These are phyloP conservation scores for Leishmania gerbilli DNA, from an alignment of 208 protist genomes.

Conservation along the genomic window DNA sequence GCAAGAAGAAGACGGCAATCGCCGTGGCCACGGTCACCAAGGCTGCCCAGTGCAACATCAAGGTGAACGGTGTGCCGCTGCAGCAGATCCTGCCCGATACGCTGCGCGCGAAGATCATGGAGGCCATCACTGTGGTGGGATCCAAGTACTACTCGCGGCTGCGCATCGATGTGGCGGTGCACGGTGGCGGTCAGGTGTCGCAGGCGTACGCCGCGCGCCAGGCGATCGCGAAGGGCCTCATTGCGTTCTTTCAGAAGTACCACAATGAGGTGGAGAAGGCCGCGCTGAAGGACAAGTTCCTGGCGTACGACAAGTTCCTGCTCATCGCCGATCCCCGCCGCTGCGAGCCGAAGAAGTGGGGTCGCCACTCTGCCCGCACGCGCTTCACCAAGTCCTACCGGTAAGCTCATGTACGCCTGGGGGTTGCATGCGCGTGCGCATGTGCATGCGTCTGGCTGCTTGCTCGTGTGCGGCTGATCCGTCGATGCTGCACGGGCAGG, in stretches of 20 bases:
- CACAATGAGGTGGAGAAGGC: slow-evolving; percentile 95
- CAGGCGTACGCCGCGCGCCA: slow-evolving; percentile 99
- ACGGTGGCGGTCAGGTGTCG: slow-evolving; percentile 98
- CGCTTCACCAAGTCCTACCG: slow-evolving; percentile 99
- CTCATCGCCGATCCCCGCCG: slow-evolving; percentile 99
- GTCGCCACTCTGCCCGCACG: slow-evolving; percentile 98
- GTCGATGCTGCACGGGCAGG: not conserved
- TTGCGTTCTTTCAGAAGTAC: slow-evolving; percentile 99
- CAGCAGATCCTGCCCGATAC: slow-evolving; percentile 97
- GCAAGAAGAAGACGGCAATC: slow-evolving; percentile 99
- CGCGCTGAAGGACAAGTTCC: slow-evolving; percentile 98
- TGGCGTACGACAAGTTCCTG: slow-evolving; percentile 98
- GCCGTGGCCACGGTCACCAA: slow-evolving; percentile 98
- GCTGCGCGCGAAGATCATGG: slow-evolving; percentile 98
- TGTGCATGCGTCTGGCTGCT: not conserved
- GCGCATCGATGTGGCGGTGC: slow-evolving; percentile 97
- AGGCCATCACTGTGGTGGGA: slow-evolving; percentile 98
- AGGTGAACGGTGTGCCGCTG: slow-evolving; percentile 98
- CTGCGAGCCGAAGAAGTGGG: slow-evolving; percentile 99
- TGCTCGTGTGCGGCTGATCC: not conserved
- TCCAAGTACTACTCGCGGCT: slow-evolving; percentile 93
- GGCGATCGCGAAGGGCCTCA: slow-evolving; percentile 98
- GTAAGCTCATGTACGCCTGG: slow-evolving; percentile 67
- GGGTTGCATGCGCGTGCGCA: not conserved
- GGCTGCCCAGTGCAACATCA: slow-evolving; percentile 97